phyloP scores from a whole-genome alignment of 352 stramenopile genomes.

The Pythium vanterpoolii region DNA sequence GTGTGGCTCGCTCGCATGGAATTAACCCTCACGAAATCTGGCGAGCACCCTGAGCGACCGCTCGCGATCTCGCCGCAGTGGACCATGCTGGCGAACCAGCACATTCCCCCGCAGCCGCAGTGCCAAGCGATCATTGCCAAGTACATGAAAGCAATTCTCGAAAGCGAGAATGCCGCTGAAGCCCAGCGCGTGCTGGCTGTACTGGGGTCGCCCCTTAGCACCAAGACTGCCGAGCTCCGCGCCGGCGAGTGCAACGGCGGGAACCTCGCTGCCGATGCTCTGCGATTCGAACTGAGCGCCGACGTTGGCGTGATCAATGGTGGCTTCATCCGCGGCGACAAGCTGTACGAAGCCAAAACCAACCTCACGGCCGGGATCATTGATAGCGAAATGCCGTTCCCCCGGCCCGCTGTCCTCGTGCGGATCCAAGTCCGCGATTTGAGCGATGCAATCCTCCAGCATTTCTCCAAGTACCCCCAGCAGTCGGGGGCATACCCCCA shows the following conservation, averaged over 20 bases:
- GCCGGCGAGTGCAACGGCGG: slow-evolving; percentile 67
- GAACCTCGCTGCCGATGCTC: slow-evolving; percentile 79
- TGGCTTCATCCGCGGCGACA: slow-evolving; percentile 85
- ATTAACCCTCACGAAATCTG: slow-evolving; percentile 53
- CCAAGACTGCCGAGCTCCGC: slow-evolving; percentile 67
- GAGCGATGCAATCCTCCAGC: slow-evolving; percentile 68
- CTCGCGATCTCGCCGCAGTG: slow-evolving; percentile 60
- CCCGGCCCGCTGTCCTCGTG: slow-evolving; percentile 56
- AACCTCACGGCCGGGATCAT: slow-evolving; percentile 69
- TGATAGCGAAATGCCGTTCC: slow-evolving; percentile 88
- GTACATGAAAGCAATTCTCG: slow-evolving; percentile 62
- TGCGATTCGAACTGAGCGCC: slow-evolving; percentile 58
- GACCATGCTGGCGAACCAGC: slow-evolving; percentile 78
- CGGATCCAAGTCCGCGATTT: slow-evolving; percentile 63
- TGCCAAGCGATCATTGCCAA: slow-evolving; percentile 72
- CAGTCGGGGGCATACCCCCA: slow-evolving; percentile 79
- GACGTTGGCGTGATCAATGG: slow-evolving; percentile 86
- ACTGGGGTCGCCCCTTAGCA: slow-evolving; percentile 52
- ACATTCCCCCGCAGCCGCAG: slow-evolving; percentile 43
- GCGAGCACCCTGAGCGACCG: slow-evolving; percentile 36
- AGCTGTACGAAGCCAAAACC: slow-evolving; percentile 65
- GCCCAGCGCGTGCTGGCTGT: slow-evolving; percentile 52
- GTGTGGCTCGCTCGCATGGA: slow-evolving; percentile 85
- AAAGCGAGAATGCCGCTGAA: slow-evolving; percentile 42
- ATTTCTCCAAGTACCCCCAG: slow-evolving; percentile 73